A percentile compares a stretch with the other conserved stretches of the same genome.
Evolutionary conservation across 2,329 filamentous ascomycete species (phyloP).

Genomic region (Penicillium sp.): DNA sequence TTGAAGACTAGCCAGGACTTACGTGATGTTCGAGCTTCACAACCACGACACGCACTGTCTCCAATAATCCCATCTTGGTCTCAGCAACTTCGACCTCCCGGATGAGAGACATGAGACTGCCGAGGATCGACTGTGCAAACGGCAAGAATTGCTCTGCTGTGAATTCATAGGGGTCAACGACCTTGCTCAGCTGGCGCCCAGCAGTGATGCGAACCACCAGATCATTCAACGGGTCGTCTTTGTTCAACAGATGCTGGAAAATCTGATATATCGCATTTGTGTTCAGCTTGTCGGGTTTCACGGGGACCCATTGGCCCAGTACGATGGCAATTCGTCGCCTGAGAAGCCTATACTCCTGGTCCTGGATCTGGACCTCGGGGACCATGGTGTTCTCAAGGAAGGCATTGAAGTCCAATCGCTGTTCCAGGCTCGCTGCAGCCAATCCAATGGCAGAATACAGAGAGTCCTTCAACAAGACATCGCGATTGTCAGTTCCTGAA

Average conservation of each 20-base stretch:
- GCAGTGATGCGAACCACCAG: slow-evolving; percentile 89
- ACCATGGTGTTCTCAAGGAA: slow-evolving; percentile 74
- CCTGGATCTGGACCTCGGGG: slow-evolving; percentile 69
- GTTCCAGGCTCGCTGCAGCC: slow-evolving; percentile 70
- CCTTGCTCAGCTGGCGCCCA: slow-evolving; percentile 74
- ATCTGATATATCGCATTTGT: slow-evolving; percentile 79
- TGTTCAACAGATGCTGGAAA: slow-evolving; percentile 79
- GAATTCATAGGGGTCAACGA: slow-evolving; percentile 85
- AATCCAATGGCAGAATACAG: slow-evolving; percentile 91
- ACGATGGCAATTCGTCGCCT: slow-evolving; percentile 84
- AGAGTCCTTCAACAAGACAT: slow-evolving; percentile 85
- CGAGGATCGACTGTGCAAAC: slow-evolving; percentile 70
- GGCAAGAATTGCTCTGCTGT: slow-evolving; percentile 69
- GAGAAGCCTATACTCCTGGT: slow-evolving; percentile 72
- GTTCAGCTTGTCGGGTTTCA: slow-evolving; percentile 68
- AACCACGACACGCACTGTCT: slow-evolving; percentile 78
- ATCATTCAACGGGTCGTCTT: slow-evolving; percentile 76
- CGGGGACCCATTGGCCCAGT: slow-evolving; percentile 81
- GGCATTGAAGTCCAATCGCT: slow-evolving; percentile 76
- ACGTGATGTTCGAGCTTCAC: slow-evolving; percentile 74
- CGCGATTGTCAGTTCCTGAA: slow-evolving; percentile 57
- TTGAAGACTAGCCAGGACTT: slow-evolving; percentile 11
- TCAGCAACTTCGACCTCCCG: slow-evolving; percentile 77
- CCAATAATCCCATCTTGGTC: slow-evolving; percentile 84
- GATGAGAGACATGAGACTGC: slow-evolving; percentile 72